A percentile compares a stretch with the other conserved stretches of the same genome.
Conservation (phyloP, 73 alveolate species). For the Paraurostyla sp. region DNA sequence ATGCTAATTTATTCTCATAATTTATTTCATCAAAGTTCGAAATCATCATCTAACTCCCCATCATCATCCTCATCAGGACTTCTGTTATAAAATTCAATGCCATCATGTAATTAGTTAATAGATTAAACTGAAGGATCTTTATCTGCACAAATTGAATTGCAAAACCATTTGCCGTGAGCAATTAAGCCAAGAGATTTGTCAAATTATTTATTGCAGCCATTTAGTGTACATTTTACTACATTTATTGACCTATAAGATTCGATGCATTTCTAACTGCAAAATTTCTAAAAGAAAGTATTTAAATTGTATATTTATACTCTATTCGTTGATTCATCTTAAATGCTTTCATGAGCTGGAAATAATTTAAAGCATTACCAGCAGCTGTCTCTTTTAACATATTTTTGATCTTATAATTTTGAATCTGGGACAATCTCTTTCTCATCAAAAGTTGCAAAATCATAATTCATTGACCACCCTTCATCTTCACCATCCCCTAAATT, state of each 20-base stretch:
- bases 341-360: constrained; percentile 9
- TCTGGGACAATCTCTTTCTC: constrained; percentile 50
- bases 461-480: constrained; percentile 36
- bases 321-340: constrained; percentile 42
- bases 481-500: constrained; percentile 26
- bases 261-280: constrained; percentile 64
- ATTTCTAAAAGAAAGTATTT: not conserved
- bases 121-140: not conserved
- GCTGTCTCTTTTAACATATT: constrained; percentile 19
- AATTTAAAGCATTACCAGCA: constrained; percentile 75
- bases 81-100: not conserved
- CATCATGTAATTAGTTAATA: not conserved
- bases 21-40: constrained; percentile 1
- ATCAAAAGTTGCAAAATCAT: constrained; percentile 12
- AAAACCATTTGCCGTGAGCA: constrained; percentile 65
- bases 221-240: constrained; percentile 9
- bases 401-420: not conserved
- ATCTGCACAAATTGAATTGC: constrained; percentile 57
- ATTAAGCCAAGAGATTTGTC: constrained; percentile 50
- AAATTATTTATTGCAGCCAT: constrained; percentile 50
- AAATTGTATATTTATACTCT: not conserved
- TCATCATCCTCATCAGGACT: constrained; percentile 5
- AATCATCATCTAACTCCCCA: constrained; percentile 1
- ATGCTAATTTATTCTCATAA: too few species aligned
- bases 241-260: constrained; percentile 28